Conservation (phyloP, 768 basidiomycete genomes). For the Boletus subparvulus region DNA sequence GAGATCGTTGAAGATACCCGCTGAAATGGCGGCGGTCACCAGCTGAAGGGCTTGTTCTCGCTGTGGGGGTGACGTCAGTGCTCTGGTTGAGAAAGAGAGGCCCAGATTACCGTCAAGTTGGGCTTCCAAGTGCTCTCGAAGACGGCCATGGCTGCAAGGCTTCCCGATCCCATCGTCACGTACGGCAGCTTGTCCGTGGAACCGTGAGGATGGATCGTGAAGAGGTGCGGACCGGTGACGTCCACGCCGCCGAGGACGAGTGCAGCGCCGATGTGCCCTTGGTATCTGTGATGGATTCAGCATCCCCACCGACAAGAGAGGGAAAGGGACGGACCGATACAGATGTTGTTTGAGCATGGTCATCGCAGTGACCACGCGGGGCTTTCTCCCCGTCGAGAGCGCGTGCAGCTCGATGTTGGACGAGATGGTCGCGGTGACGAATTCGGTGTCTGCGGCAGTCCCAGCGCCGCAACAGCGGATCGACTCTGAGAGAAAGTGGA, state of each 20-base stretch:
- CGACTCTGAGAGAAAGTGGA: conserved; percentile 93
- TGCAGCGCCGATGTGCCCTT: conserved; percentile 92
- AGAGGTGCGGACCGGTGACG: conserved; percentile 87
- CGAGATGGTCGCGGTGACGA: conserved; percentile 90
- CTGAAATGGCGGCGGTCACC: conserved; percentile 83
- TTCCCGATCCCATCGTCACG: conserved; percentile 98
- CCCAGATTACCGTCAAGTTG: conserved; percentile 66
- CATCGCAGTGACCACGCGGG: conserved; percentile 96
- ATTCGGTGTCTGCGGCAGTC: conserved; percentile 98
- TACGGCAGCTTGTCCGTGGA: conserved; percentile 98
- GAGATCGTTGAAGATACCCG: conserved; percentile 99
- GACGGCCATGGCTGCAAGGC: conserved; percentile 96
- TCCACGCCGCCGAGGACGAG: conserved; percentile 98
- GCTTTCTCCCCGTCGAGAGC: conserved; percentile 86
- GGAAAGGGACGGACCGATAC: conserved; percentile 57
- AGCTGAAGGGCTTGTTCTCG: conserved; percentile 78
- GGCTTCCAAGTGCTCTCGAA: conserved; percentile 87
- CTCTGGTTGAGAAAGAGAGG: too few relatives aligned
- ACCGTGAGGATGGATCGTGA: conserved; percentile 94
- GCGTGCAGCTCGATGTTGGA: conserved; percentile 95
- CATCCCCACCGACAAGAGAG: background rate
- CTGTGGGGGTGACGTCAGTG: conserved; percentile 38
- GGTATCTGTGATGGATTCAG: conserved; percentile 55
- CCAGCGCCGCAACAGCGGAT: conserved; percentile 99
- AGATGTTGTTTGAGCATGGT: conserved; percentile 98